Evolutionary conservation across 106 monocot genomes (phyloP), one percentile per base, ranked within the genome.

Genomic region (Dendrobium catenatum): DNA sequence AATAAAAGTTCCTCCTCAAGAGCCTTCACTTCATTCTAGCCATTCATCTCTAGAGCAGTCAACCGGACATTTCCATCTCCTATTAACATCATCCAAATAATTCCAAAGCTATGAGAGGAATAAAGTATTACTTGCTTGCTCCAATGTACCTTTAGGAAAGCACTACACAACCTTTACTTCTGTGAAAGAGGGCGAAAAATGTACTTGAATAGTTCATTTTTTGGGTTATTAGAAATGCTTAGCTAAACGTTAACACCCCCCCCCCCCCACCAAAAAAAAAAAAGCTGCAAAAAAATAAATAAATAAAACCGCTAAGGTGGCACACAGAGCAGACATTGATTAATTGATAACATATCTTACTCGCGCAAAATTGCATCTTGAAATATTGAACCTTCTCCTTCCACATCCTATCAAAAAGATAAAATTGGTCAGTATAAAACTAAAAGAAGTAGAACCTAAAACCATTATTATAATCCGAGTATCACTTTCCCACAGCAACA

Each of bases 291-390:
- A n/a, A 66, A 61, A 4, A 61, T 2, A 61, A 4, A 68, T 13
- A 68, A 37, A 37, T 37, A 37, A 37, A 37, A 37, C 37, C 31
- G 31, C 26, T 6, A 51, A 29, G 2, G 40, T 9, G n/a, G 42
- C 47, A 48, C 40, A 76, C 22, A 24, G 51, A 68, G 9, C 11
- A 68, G 31, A 26, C 19, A 51, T 9, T 58, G 58, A 79, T 72
- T 73, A 54, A 68, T 67, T 76, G 79, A 81, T 29, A 55, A 79
- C 77, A 55, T 82, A 77, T 84, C 93, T 98, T 95, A 98, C 98
- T 95, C 98, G 80, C 95, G 95, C 89, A 98, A 87, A 81, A 75
- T 91, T 80, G 98, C 91, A 85, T 91, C 87, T 79, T 89, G 86
- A 77, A 98, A 98, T 73, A 82, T 88, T 58, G 92, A 95, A 58